Evolutionary conservation across 805 yeast genomes (phyloP).

Genomic region (Suhomyces pyralidae): DNA sequence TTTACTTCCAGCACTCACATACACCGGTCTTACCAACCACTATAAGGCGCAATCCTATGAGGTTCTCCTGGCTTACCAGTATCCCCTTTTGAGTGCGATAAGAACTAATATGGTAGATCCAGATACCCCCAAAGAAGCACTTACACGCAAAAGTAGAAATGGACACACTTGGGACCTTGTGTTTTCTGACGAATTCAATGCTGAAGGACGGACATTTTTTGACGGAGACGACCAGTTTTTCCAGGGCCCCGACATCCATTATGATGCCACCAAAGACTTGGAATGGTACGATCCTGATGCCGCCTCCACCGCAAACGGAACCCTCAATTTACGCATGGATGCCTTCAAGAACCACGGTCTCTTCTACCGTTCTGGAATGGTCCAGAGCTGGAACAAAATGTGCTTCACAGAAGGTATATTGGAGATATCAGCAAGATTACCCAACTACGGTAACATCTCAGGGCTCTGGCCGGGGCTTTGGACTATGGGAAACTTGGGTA

Average conservation of each 20-base stretch:
- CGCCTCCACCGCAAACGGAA: slow-evolving; percentile 38
- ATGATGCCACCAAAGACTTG: slow-evolving; percentile 42
- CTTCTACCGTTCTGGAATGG: slow-evolving; percentile 85
- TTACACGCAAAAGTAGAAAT: slow-evolving; percentile 15
- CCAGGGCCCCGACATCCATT: slow-evolving; percentile 38
- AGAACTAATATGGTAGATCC: slow-evolving; percentile 38
- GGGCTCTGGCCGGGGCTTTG: slow-evolving; percentile 98
- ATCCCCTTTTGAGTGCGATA: slow-evolving; percentile 37
- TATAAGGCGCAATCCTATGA: slow-evolving; percentile 34
- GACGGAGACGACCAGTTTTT: slow-evolving; percentile 45
- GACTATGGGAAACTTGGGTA: slow-evolving; percentile 90
- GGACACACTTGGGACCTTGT: slow-evolving; percentile 37
- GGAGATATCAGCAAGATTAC: slow-evolving; percentile 74
- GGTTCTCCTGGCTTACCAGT: slow-evolving; percentile 43
- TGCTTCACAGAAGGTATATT: slow-evolving; percentile 84
- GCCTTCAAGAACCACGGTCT: slow-evolving; percentile 59
- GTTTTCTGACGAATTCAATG: slow-evolving; percentile 43
- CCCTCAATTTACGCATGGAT: slow-evolving; percentile 35
- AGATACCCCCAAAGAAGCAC: slow-evolving; percentile 36
- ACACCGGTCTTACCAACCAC: slow-evolving; percentile 56
- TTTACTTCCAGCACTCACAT: slow-evolving; percentile 79
- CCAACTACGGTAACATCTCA: slow-evolving; percentile 70
- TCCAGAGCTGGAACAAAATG: slow-evolving; percentile 88
- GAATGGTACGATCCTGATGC: slow-evolving; percentile 48
- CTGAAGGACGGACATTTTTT: slow-evolving; percentile 43